A percentile compares a stretch with the other conserved stretches of the same genome.
These are phyloP conservation scores for Phytophthora ohioensis DNA, from an alignment of 352 stramenopile genomes.

Conservation along the genomic window DNA sequence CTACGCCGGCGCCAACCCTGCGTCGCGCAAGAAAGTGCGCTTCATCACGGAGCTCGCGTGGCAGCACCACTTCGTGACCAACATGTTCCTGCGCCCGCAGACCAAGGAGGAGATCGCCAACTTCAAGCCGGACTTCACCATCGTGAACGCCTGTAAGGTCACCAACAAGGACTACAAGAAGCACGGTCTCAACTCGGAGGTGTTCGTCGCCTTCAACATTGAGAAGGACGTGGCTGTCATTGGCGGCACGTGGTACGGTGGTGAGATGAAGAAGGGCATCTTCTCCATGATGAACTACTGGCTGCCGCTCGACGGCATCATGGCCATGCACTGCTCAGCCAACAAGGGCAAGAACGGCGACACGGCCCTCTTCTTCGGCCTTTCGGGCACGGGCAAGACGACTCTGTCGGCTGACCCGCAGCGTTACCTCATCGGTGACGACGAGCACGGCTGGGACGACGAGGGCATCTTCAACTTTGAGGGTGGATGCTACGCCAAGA, in stretches of 20 bases:
- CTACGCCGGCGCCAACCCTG: constrained; percentile 94
- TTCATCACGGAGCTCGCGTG: constrained; percentile 98
- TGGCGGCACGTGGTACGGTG: constrained; percentile 97
- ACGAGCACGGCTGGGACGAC: constrained; percentile 98
- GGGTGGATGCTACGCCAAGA: constrained; percentile 99
- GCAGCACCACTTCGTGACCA: constrained; percentile 98
- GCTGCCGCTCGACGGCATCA: constrained; percentile 94
- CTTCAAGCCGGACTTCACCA: constrained; percentile 98
- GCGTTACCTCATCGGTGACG: constrained; percentile 80
- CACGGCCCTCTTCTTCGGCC: constrained; percentile 98
- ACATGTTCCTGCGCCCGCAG: constrained; percentile 95
- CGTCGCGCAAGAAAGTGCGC: constrained; percentile 95
- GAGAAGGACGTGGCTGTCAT: constrained; percentile 96
- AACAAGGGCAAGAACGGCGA: constrained; percentile 98
- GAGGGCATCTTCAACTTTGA: constrained; percentile 99
- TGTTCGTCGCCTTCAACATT: constrained; percentile 98
- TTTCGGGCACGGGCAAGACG: constrained; percentile 93
- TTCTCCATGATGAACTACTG: constrained; percentile 99
- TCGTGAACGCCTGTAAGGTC: constrained; percentile 98
- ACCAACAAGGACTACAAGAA: constrained; percentile 95
- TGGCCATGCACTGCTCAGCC: constrained; percentile 98
- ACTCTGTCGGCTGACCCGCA: constrained; percentile 93
- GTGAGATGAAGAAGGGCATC: constrained; percentile 99
- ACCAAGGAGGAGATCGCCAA: constrained; percentile 87
- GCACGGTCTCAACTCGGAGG: constrained; percentile 95